Evolutionary conservation across 1,284 basidiomycete species (phyloP).

Genomic region (Puccinia polysora): DNA sequence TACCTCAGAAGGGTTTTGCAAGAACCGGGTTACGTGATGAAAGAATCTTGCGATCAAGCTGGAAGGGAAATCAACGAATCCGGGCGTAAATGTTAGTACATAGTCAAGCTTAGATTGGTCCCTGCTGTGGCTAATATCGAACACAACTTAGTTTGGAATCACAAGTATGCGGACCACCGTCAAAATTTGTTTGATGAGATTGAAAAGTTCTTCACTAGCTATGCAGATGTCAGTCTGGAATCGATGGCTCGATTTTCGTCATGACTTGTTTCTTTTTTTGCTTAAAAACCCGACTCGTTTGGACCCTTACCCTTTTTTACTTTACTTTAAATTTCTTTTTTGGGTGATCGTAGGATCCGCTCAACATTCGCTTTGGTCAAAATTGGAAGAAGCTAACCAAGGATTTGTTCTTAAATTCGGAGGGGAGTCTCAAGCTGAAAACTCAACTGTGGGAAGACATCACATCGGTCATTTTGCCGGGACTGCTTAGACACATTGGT

Average conservation of each 20-base stretch:
- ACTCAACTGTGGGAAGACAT: slow-evolving; percentile 66
- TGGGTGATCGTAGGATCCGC: slow-evolving; percentile 45
- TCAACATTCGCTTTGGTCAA: slow-evolving; percentile 51
- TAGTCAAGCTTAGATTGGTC: too few relatives aligned
- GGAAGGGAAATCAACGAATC: slow-evolving; percentile 60
- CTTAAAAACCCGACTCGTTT: too few relatives aligned
- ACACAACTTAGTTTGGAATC: slow-evolving; percentile 48
- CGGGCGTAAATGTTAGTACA: slow-evolving; percentile 55
- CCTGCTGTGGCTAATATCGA: background rate
- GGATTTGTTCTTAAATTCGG: slow-evolving; percentile 56
- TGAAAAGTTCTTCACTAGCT: slow-evolving; percentile 50
- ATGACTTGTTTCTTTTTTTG: too few relatives aligned
- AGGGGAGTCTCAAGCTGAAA: slow-evolving; percentile 86
- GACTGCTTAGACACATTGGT: slow-evolving; percentile 61
- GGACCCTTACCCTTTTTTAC: too few relatives aligned
- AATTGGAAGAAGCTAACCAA: slow-evolving; percentile 50
- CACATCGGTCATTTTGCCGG: slow-evolving; percentile 72
- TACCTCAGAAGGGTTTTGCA: slow-evolving; percentile 70
- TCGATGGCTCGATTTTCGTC: too few relatives aligned
- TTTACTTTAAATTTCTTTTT: too few relatives aligned
- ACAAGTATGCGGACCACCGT: slow-evolving; percentile 51
- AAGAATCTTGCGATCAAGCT: slow-evolving; percentile 60
- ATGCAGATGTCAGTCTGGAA: slow-evolving; percentile 46
- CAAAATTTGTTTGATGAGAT: slow-evolving; percentile 50
- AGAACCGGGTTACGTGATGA: slow-evolving; percentile 81